These are phyloP conservation scores for Vitis hybrid DNA, from an alignment of 177 flowering plant genomes.

Conservation along the genomic window DNA sequence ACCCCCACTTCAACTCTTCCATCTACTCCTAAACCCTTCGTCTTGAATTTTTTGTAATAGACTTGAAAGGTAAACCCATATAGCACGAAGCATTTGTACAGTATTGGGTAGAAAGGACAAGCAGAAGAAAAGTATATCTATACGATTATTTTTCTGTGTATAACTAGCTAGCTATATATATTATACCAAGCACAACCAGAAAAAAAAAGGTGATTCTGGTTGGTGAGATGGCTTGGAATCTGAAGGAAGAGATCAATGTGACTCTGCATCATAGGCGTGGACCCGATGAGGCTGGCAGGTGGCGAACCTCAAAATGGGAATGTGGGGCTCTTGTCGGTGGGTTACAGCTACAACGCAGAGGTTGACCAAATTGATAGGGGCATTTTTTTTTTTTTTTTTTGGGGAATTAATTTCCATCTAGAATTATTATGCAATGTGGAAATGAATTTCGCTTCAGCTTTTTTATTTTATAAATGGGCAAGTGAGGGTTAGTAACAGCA, in stretches of 20 bases:
- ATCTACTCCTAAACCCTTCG: neutral
- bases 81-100: slow-evolving; percentile 12
- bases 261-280: neutral
- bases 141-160: neutral
- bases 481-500: too few species aligned
- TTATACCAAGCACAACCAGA: slow-evolving; percentile 8
- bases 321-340: slow-evolving; percentile 9
- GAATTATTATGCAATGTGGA: too few species aligned
- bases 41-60: slow-evolving; percentile 8
- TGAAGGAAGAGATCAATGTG: neutral
- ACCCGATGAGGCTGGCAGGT: neutral
- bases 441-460: too few species aligned
- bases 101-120: slow-evolving; percentile 11
- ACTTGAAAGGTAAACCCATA: neutral
- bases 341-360: slow-evolving; percentile 19
- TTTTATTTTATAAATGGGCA: too few species aligned
- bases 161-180: neutral
- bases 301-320: neutral
- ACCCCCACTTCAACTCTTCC: neutral
- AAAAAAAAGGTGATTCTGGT: slow-evolving; percentile 1
- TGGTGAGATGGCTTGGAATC: slow-evolving; percentile 3
- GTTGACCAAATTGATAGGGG: neutral
- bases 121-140: neutral
- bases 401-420: too few species aligned
- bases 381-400: too few species aligned